Percentiles rank a stretch among this genome's conserved stretches.
Conservation (phyloP, 2,329 filamentous ascomycete species). For the Fusarium nanum region DNA sequence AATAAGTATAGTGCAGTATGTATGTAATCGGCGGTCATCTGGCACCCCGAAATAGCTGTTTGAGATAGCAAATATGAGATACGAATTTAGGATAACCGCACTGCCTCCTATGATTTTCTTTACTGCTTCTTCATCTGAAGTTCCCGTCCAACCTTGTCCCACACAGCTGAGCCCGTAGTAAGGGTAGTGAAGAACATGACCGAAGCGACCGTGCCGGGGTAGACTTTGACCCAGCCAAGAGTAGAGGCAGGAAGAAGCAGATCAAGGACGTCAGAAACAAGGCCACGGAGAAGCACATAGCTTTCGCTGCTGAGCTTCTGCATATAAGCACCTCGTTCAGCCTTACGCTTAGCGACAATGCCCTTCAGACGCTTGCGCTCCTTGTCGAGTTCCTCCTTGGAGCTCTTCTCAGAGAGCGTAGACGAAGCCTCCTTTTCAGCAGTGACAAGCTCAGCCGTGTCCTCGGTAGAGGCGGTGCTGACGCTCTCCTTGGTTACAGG, state of each 20-base stretch:
- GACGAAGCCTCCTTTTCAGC: constrained; percentile 30
- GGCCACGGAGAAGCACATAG: constrained; percentile 56
- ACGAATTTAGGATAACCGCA: neutral
- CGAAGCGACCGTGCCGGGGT: constrained; percentile 64
- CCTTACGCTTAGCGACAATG: constrained; percentile 50
- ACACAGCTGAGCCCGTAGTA: constrained; percentile 70
- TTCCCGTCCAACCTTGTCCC: constrained; percentile 62
- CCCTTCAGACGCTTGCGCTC: constrained; percentile 53
- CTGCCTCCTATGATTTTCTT: neutral
- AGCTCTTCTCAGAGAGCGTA: constrained; percentile 32
- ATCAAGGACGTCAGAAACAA: constrained; percentile 70
- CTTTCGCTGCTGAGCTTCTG: constrained; percentile 48
- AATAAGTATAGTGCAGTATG: neutral
- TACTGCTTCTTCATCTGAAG: constrained; percentile 38
- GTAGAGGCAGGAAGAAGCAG: constrained; percentile 69
- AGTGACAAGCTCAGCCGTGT: constrained; percentile 28
- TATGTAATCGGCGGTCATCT: neutral
- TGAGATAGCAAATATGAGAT: constrained; percentile 10
- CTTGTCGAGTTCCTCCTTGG: constrained; percentile 44
- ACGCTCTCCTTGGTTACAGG: constrained; percentile 49
- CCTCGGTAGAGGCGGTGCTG: constrained; percentile 44
- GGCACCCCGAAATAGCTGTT: neutral
- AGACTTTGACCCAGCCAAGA: constrained; percentile 69
- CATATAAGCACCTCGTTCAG: constrained; percentile 49
- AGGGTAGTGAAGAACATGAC: constrained; percentile 72